Evolutionary conservation across 495 filamentous ascomycete species (phyloP).

Genomic region (Penicillium taxi): DNA sequence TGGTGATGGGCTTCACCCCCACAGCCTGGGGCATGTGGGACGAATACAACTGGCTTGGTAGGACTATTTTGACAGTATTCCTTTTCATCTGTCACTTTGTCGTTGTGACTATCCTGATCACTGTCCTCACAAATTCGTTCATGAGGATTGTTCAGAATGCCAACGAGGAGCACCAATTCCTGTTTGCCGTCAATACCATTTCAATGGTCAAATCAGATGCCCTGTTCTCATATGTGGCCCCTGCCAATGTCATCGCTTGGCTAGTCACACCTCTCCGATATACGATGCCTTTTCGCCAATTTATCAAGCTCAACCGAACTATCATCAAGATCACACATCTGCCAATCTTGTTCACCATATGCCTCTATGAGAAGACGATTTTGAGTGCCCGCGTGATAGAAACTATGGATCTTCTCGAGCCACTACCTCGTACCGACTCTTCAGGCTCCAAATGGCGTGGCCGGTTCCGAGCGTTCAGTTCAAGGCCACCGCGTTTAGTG

Average conservation of each 20-base stretch:
- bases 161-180: conserved; percentile 86
- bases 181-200: conserved; percentile 89
- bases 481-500: conserved; percentile 49
- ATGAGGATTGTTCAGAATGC: conserved; percentile 90
- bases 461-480: conserved; percentile 62
- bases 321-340: conserved; percentile 88
- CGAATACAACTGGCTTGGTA: conserved; percentile 70
- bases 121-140: conserved; percentile 87
- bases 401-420: conserved; percentile 60
- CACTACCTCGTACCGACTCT: conserved; percentile 29
- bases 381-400: conserved; percentile 64
- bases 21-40: conserved; percentile 68
- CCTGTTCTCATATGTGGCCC: conserved; percentile 84
- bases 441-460: conserved; percentile 31
- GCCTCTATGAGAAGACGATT: conserved; percentile 72
- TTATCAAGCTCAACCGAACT: conserved; percentile 71
- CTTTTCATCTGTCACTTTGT: conserved; percentile 92
- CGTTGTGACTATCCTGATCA: conserved; percentile 87
- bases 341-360: conserved; percentile 77
- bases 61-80: conserved; percentile 65
- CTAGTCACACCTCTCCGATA: conserved; percentile 71
- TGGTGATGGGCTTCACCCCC: conserved; percentile 81
- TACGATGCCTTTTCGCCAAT: conserved; percentile 67
- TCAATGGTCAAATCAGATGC: conserved; percentile 95
- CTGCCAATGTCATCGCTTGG: conserved; percentile 85